phyloP scores from a whole-genome alignment of 345 rosid genomes.

The Sonneratia caseolaris region DNA sequence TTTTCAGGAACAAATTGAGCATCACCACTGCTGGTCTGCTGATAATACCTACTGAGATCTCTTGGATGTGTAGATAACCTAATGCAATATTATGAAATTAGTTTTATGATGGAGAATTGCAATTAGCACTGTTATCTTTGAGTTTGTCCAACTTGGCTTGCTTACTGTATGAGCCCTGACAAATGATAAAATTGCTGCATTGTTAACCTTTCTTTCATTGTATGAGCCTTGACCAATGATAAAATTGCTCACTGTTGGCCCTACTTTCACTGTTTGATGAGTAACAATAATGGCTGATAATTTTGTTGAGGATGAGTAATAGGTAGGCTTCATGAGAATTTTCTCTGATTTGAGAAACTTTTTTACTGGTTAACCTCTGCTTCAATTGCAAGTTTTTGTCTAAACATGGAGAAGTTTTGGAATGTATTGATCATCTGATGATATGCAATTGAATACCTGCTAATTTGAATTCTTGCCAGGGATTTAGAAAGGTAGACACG shows the following conservation, averaged over 20 bases:
- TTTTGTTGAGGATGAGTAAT: neutral
- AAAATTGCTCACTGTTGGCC: neutral
- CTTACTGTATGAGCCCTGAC: neutral
- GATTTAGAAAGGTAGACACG: slow-evolving; percentile 75
- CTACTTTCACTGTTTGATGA: neutral
- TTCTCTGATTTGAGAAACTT: neutral
- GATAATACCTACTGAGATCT: neutral
- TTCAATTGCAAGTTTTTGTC: neutral
- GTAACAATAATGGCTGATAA: neutral
- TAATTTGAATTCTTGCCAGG: slow-evolving; percentile 37
- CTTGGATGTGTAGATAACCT: neutral
- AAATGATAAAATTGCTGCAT: neutral
- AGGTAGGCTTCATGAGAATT: neutral
- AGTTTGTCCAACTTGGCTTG: neutral
- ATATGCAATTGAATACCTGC: neutral
- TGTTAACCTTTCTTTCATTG: neutral
- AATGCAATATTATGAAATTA: neutral
- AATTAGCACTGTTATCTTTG: neutral
- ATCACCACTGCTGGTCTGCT: neutral
- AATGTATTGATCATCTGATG: neutral
- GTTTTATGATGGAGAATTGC: neutral
- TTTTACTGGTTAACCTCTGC: neutral
- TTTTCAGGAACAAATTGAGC: neutral
- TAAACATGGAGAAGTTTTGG: neutral
- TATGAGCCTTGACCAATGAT: too few species aligned